Base-by-base conservation (phyloP, 768 basidiomycete species). In the Tylopilus sp. region DNA sequence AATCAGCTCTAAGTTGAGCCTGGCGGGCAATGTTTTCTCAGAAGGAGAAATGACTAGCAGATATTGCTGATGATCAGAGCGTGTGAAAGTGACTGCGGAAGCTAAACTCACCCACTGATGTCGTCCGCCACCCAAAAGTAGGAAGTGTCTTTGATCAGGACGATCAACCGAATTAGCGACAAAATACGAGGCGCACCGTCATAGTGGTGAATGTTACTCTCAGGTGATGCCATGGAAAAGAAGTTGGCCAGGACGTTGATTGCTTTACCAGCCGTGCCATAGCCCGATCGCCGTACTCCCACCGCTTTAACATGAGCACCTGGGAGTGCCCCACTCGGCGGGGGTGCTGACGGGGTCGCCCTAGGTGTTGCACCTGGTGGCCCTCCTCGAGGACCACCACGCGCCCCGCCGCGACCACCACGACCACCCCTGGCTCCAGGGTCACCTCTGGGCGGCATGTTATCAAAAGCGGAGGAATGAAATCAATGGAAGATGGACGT, bases 1-100 rank as follows among this genome's bases (percentile, higher is more conserved):
- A 44, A 92, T 84, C 11, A 92, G 70, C 14, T 86, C 82, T 75
- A 92, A 76, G 54, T 89, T 91, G 7, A 88, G 68, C 14, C 80
- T 72, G 2, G 80, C 79, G 0, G 90, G 87, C 3, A 88, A 72
- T 0, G 74, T 77, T 68, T 86, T 89, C 58, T 89, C 89, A 0
- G 81, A 80, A 0, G 86, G 85, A 0, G 72, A 74, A 30, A 89
- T 89, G 19, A 84, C 86, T 84, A 47, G 24, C 24, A 16, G 40
- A 49, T 45, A 57, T 53, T 47, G n/a, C 28, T 16, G 46, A 33
- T 24, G 50, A 65, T 64, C 54, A 61, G 49, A 6, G 33, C 19
- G 40, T 28, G 52, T 28, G 28, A 37, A 59, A 37, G 28, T 9
- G 37, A 1, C 5, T 24, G 44, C 2, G 17, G 12, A 42, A 17